phyloP scores from a whole-genome alignment of 306 rosid species.

The Corylus avellana region DNA sequence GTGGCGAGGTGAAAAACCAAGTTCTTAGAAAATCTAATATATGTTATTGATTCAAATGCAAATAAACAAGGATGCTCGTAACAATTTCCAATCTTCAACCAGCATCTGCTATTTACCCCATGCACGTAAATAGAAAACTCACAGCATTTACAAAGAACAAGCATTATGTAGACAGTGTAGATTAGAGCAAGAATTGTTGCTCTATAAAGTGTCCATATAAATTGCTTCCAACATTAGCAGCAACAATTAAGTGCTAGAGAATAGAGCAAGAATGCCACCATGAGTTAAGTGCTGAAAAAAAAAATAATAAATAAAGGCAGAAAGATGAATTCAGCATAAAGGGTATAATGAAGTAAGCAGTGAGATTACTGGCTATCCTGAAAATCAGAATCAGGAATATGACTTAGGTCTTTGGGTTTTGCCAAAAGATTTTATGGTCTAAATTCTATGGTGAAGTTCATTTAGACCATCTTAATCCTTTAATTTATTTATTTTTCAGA shows the following conservation, averaged over 20 bases:
- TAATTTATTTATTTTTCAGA: background rate
- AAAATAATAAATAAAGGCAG: too few species aligned
- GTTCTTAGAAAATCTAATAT: background rate
- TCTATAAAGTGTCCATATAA: background rate
- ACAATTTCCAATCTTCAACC: too few species aligned
- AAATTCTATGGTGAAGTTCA: background rate
- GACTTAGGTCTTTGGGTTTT: background rate
- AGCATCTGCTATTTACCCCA: background rate
- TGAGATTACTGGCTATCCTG: too few species aligned
- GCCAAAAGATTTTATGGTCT: background rate
- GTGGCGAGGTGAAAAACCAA: too few species aligned
- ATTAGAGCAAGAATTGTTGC: background rate
- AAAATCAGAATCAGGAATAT: background rate
- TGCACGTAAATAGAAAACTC: too few species aligned
- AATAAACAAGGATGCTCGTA: background rate
- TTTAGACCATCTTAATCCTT: background rate
- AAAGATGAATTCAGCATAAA: conserved; percentile 7
- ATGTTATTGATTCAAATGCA: too few species aligned
- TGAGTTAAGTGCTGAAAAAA: conserved; percentile 37
- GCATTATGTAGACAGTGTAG: background rate
- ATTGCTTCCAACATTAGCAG: conserved; percentile 11
- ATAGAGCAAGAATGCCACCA: conserved; percentile 49
- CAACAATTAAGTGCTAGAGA: conserved; percentile 35
- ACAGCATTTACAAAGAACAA: too few species aligned
- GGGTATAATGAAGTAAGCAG: background rate